These are phyloP conservation scores for Petunia hybrid DNA, from an alignment of 305 asterid species.

Conservation along the genomic window DNA sequence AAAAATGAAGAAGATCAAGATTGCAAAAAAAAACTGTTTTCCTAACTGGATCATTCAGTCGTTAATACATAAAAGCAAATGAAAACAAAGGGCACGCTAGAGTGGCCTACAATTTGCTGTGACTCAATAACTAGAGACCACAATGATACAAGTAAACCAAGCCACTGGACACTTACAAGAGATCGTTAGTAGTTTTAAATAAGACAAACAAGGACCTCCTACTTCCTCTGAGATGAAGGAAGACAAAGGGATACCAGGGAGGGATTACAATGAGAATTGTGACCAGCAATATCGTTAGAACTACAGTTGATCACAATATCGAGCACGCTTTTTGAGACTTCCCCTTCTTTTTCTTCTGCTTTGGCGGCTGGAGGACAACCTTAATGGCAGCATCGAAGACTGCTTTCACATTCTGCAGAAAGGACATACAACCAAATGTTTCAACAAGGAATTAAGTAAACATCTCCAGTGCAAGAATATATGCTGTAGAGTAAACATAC, in stretches of 20 bases:
- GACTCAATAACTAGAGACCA: conserved; percentile 44
- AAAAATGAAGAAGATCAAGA: conserved; percentile 40
- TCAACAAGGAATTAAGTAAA: neutral
- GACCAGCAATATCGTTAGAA: conserved; percentile 36
- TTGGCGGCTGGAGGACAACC: conserved; percentile 41
- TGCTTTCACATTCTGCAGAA: conserved; percentile 39
- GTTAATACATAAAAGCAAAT: conserved; percentile 53
- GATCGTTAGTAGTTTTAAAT: conserved; percentile 46
- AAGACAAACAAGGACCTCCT: conserved; percentile 45
- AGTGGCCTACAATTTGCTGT: conserved; percentile 56
- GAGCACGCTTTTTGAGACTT: conserved; percentile 44
- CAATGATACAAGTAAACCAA: conserved; percentile 46
- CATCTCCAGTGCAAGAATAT: neutral
- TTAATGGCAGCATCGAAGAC: conserved; percentile 43
- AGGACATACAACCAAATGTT: conserved; percentile 25
- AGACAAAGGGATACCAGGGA: conserved; percentile 42
- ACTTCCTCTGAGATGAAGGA: conserved; percentile 47
- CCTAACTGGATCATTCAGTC: conserved; percentile 48
- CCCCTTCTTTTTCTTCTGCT: conserved; percentile 33
- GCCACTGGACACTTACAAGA: conserved; percentile 51
- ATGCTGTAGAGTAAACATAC: conserved; percentile 20
- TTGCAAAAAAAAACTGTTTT: conserved; percentile 41
- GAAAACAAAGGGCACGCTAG: conserved; percentile 55
- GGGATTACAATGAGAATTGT: conserved; percentile 33
- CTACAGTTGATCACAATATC: conserved; percentile 54